Evolutionary conservation across 441 rosid species (phyloP), one percentile per base, ranked within the genome.

Genomic region (Melastoma candidum): DNA sequence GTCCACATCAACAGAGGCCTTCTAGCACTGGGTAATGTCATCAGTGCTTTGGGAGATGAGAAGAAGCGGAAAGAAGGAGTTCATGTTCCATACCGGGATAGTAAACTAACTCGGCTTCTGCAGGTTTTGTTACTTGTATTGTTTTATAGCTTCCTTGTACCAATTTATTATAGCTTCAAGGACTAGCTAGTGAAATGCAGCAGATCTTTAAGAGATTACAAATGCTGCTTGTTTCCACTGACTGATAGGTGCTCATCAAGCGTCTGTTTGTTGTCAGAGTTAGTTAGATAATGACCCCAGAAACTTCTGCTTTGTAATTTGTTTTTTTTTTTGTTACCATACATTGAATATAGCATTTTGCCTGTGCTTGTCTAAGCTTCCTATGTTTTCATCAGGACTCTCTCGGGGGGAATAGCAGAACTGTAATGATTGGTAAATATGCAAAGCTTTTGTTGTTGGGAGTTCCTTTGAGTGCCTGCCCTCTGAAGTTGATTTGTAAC

Each of bases 11-110:
- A 93, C 57, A 87, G 73, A 77, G 99, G 99, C 46, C 97, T 93
- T 54, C 96, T 93, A 70, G 99, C 99, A 25, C 99, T 93, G 65
- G 99, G 99, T 59, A 93, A 93, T 68, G 99, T 93, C 55, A 93
- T 93, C 59, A 93, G 99, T 57, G 99, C 99, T 26, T 95, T 93
- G 3, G 99, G 97, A 47, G 99, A 93, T 58, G 99, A 93, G 66
- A 93, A 86, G 78, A 93, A 83, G 69, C 96, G 99, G 14, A 93
- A 87, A 80, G 97, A 93, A 51, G 84, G 96, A 46, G 77, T 71
- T 26, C 99, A 89, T 63, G 95, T 93, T 69, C 99, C 99, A 39
- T 93, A 93, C 61, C 81, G 99, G 57, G 99, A 89, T 66, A 93
- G 99, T 78, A 93, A 93, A 83, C 85, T 93, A 57, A 93, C 99